Base-by-base conservation (phyloP, 2,329 filamentous ascomycete species). In the Penicillium sp. region DNA sequence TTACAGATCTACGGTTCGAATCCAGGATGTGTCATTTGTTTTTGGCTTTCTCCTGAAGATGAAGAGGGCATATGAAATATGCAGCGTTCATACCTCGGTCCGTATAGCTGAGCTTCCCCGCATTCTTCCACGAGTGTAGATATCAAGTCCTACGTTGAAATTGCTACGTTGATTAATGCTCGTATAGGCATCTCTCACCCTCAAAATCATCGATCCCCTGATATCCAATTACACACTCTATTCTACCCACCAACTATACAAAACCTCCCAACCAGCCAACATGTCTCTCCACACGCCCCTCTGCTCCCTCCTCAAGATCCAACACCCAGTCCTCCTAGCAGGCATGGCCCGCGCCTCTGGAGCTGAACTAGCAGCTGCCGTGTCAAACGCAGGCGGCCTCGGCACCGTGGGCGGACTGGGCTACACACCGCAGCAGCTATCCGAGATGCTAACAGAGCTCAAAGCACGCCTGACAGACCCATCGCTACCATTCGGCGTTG, bases 331-430 rank as follows among this genome's bases (percentile, higher is more conserved):
- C 68, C 75, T 96, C 57, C 86, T 96, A 16, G 91, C 91, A 27
- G 91, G 91, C 61, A 97, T 97, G 91, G 90, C 91, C 2, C 82
- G 86, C 52, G 87, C 87, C 8, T 90, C 87, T 0, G 84, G 85
- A 49, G 87, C 85, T 0, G 77, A 77, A 14, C 82, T 95, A 38
- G 89, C 88, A 6, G 89, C 89, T 3, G 88, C 89, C 5, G 88
- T 95, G 29, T 93, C 86, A 63, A 94, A 94, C 65, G 87, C 89
- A 1, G 89, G 89, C 52, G 89, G 89, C 0, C 81, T 95, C 8
- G 81, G 81, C 52, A 78, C 78, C 18, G 78, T 84, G 50, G 77
- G 77, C 26, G 77, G 77, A 0, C 69, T 80, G 0, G 86, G 86
- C 42, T 86, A 88, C 57, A 84, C 87, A 47, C 80, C 86, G 26